A percentile compares a stretch with the other conserved stretches of the same genome.
phyloP scores from a whole-genome alignment of 2,329 filamentous ascomycete genomes.

The Colletotrichum incanum region DNA sequence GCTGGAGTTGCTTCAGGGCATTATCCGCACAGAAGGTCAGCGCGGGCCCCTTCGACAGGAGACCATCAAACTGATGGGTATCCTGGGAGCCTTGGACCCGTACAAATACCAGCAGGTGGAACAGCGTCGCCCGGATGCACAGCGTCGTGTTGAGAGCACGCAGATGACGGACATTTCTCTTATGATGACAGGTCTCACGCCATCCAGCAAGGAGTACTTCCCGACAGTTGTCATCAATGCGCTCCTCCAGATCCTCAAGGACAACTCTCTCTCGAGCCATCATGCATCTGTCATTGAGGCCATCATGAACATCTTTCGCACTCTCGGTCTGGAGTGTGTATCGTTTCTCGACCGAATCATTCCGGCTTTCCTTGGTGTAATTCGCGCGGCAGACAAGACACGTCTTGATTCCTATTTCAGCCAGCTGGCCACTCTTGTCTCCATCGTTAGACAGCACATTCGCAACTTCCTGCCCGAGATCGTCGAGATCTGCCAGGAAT shows the following conservation, averaged over 20 bases:
- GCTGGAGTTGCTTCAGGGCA: slow-evolving; percentile 91
- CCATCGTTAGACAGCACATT: slow-evolving; percentile 97
- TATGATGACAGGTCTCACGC: slow-evolving; percentile 97
- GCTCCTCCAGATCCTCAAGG: slow-evolving; percentile 90
- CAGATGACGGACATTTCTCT: slow-evolving; percentile 93
- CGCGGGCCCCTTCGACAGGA: slow-evolving; percentile 89
- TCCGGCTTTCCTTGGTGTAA: slow-evolving; percentile 92
- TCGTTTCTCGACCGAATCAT: slow-evolving; percentile 95
- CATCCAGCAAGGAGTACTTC: slow-evolving; percentile 98
- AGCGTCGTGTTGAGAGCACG: slow-evolving; percentile 74
- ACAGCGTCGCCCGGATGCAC: slow-evolving; percentile 87
- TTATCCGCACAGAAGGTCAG: slow-evolving; percentile 91
- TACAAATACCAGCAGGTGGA: slow-evolving; percentile 97
- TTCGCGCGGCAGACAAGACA: slow-evolving; percentile 82
- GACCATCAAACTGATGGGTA: slow-evolving; percentile 96
- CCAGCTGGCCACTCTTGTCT: slow-evolving; percentile 92
- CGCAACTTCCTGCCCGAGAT: slow-evolving; percentile 91
- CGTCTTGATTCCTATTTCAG: slow-evolving; percentile 97
- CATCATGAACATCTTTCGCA: slow-evolving; percentile 99
- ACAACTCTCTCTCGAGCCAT: slow-evolving; percentile 89
- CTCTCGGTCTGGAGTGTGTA: slow-evolving; percentile 94
- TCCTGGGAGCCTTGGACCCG: slow-evolving; percentile 93
- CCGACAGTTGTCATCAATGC: slow-evolving; percentile 98
- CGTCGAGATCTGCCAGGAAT: slow-evolving; percentile 88
- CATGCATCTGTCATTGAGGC: slow-evolving; percentile 96